Percentiles rank a stretch among this genome's conserved stretches.
Conservation (phyloP, 371 early-diverging fungal genomes). For the Mycotypha africana region DNA sequence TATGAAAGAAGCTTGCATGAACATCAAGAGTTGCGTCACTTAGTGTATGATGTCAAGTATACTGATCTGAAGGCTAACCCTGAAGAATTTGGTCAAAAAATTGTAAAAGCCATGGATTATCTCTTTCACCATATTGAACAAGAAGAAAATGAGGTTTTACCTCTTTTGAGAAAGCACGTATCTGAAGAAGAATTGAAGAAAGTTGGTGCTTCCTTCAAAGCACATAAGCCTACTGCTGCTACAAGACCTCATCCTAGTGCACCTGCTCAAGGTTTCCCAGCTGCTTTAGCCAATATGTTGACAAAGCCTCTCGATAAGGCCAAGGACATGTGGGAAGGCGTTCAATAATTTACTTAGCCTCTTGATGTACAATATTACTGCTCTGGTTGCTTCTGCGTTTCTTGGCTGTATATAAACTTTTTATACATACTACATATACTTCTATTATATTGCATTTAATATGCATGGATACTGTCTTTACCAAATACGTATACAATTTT, state of each 20-base stretch:
- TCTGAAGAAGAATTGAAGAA: slow-evolving; percentile 4
- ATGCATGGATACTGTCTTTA: too few species aligned
- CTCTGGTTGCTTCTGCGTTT: too few species aligned
- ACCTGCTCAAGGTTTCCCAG: slow-evolving; percentile 8
- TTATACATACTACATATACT: too few species aligned
- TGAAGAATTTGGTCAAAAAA: slow-evolving; percentile 1
- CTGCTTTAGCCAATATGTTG: slow-evolving; percentile 1
- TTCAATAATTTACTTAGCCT: too few species aligned
- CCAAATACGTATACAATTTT: too few species aligned
- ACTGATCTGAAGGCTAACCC: slow-evolving; percentile 1
- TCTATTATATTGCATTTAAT: too few species aligned
- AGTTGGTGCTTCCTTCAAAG: slow-evolving; percentile 7
- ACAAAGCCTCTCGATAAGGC: slow-evolving; percentile 4
- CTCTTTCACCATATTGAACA: slow-evolving; percentile 1
- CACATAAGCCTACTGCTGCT: slow-evolving; percentile 7
- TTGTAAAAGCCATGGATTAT: slow-evolving; percentile 4
- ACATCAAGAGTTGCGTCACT: slow-evolving; percentile 1
- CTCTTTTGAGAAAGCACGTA: slow-evolving; percentile 3
- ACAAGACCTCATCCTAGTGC: slow-evolving; percentile 13
- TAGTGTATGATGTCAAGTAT: neutral
- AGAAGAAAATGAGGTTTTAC: slow-evolving; percentile 10
- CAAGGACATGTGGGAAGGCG: neutral
- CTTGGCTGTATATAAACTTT: too few species aligned
- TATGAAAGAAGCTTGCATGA: slow-evolving; percentile 1
- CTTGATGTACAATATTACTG: too few species aligned